Evolutionary conservation across 2,329 filamentous ascomycete species (phyloP).

Genomic region (Trichoderma atrobrunneum): DNA sequence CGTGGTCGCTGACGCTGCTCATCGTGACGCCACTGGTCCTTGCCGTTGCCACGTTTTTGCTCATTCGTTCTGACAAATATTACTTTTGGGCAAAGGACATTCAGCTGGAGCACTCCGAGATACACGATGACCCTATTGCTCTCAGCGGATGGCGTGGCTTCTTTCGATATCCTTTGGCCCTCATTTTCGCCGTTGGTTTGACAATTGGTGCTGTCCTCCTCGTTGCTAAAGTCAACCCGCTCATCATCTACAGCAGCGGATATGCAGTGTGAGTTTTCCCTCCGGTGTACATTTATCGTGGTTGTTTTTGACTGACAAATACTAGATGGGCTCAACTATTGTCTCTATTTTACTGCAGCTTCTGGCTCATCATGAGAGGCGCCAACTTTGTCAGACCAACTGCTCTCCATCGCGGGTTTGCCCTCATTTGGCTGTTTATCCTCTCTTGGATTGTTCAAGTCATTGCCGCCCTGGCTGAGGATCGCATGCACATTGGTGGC

Average conservation of each 20-base stretch:
- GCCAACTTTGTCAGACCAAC: conserved; percentile 79
- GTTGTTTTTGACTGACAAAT: conserved; percentile 22
- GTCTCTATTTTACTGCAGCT: conserved; percentile 72
- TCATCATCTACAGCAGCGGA: conserved; percentile 85
- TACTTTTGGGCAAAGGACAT: conserved; percentile 74
- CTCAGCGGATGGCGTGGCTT: conserved; percentile 78
- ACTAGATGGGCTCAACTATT: conserved; percentile 72
- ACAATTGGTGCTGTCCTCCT: conserved; percentile 72
- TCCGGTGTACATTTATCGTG: not conserved
- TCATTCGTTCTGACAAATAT: conserved; percentile 74
- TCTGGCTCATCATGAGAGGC: conserved; percentile 79
- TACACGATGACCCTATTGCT: conserved; percentile 58
- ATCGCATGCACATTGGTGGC: conserved; percentile 67
- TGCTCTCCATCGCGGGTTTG: conserved; percentile 79
- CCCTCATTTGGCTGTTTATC: conserved; percentile 78
- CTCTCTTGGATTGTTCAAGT: conserved; percentile 73
- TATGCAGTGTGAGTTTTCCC: conserved; percentile 62
- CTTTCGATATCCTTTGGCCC: conserved; percentile 76
- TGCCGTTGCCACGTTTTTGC: conserved; percentile 63
- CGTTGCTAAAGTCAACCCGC: conserved; percentile 78
- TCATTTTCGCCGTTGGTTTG: conserved; percentile 65
- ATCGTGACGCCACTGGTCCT: conserved; percentile 75
- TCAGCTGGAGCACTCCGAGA: conserved; percentile 50
- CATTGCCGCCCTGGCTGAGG: conserved; percentile 69
- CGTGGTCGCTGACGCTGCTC: conserved; percentile 78